Conservation (phyloP, 768 basidiomycete genomes). For the Lentinus brumalis region DNA sequence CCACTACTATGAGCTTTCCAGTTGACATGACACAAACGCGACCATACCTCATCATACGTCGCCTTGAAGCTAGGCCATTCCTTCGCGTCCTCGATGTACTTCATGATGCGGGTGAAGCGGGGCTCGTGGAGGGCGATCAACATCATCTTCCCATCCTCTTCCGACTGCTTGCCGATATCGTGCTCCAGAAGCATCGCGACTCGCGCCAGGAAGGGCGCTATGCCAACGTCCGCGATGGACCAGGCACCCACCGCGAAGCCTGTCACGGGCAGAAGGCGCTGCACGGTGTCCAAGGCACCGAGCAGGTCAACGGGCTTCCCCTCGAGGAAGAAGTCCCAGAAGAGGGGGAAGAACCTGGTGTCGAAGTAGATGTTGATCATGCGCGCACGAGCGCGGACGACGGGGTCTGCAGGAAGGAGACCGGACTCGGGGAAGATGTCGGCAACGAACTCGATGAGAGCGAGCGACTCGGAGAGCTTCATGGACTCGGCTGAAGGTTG, state of each 20-base stretch:
- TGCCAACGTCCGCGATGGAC: conserved; percentile 62
- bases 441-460: conserved; percentile 65
- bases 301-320: conserved; percentile 42
- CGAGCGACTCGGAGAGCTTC: conserved; percentile 63
- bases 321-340: conserved; percentile 41
- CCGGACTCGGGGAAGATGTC: conserved; percentile 51
- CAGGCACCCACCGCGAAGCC: conserved; percentile 49
- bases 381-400: conserved; percentile 56
- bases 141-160: conserved; percentile 48
- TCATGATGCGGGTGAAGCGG: conserved; percentile 49
- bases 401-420: conserved; percentile 55
- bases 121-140: conserved; percentile 44
- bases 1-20: no score
- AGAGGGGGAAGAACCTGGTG: conserved; percentile 37
- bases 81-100: conserved; percentile 50
- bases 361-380: conserved; percentile 59
- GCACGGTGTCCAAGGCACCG: conserved; percentile 49
- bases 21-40: no score
- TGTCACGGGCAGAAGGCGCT: conserved; percentile 48
- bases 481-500: conserved; percentile 56
- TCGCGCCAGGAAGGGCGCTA: conserved; percentile 61
- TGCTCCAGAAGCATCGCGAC: conserved; percentile 44
- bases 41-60: conserved; percentile 56
- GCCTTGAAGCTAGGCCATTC: conserved; percentile 54
- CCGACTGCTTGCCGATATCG: conserved; percentile 53